These are phyloP conservation scores for Neoboletus subvelutipes DNA, from an alignment of 768 basidiomycete species.

Conservation along the genomic window DNA sequence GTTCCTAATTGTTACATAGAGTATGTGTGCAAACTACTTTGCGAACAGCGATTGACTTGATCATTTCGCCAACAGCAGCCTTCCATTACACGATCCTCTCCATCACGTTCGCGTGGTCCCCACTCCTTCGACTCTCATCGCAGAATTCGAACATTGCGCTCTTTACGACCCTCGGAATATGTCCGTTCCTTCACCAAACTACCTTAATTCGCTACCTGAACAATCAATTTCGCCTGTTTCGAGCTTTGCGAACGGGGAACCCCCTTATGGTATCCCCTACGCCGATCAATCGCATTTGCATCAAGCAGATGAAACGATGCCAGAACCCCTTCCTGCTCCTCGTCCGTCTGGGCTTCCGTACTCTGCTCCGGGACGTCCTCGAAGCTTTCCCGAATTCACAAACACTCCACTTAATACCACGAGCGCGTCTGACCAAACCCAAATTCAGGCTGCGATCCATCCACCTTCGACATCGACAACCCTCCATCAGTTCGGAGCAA, in stretches of 20 bases:
- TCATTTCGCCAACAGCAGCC: neutral
- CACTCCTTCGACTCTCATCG: neutral
- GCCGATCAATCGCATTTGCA: neutral
- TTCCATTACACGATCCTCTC: neutral
- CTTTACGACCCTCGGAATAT: neutral
- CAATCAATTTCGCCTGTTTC: neutral
- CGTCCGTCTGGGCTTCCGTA: neutral
- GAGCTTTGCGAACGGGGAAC: neutral
- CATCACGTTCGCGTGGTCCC: neutral
- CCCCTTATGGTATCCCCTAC: neutral
- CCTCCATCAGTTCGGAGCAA: neutral
- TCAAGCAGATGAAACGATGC: neutral
- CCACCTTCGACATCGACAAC: neutral
- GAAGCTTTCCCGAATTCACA: neutral
- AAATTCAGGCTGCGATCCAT: neutral
- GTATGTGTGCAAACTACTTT: slow-evolving; percentile 4
- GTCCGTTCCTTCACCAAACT: neutral
- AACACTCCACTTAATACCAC: neutral
- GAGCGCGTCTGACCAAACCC: neutral
- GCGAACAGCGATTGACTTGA: neutral
- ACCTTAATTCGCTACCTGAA: neutral
- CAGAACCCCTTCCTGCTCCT: neutral
- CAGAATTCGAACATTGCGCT: neutral
- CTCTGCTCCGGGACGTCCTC: neutral
- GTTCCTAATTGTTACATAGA: neutral